Evolutionary conservation across 495 filamentous ascomycete genomes (phyloP).

Genomic region (Annulohypoxylon bovei): DNA sequence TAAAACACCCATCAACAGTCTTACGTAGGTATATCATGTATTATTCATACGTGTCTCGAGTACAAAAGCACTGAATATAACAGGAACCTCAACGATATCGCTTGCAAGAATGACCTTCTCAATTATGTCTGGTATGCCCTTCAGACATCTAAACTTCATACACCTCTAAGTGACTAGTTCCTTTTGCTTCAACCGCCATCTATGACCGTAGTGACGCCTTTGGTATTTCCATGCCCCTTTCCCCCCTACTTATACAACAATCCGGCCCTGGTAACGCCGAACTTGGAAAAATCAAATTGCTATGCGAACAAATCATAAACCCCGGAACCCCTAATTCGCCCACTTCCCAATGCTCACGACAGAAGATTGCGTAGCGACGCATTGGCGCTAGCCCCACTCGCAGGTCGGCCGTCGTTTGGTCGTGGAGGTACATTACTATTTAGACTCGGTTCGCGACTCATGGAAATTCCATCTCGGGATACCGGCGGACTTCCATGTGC

Average conservation of each 20-base stretch:
- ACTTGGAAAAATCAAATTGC: conserved; percentile 26
- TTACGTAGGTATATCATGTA: background rate
- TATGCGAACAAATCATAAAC: conserved; percentile 30
- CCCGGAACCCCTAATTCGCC: background rate
- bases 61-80: background rate
- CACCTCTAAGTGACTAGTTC: background rate
- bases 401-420: conserved; percentile 55
- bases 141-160: background rate
- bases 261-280: conserved; percentile 33
- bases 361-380: conserved; percentile 80
- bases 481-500: conserved; percentile 52
- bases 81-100: background rate
- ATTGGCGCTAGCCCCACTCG: conserved; percentile 75
- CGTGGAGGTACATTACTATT: conserved; percentile 32
- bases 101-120: background rate
- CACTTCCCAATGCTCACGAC: conserved; percentile 53
- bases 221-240: conserved; percentile 46
- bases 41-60: background rate
- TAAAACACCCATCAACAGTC: too few species aligned
- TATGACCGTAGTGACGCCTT: conserved; percentile 28
- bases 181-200: conserved; percentile 2
- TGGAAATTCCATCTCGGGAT: conserved; percentile 42
- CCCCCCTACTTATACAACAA: conserved; percentile 47
- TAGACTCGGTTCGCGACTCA: conserved; percentile 48
- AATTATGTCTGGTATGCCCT: background rate